Evolutionary conservation across 2,329 filamentous ascomycete genomes (phyloP), one percentile per base, ranked within the genome.

Genomic region (Penicillium sp.): DNA sequence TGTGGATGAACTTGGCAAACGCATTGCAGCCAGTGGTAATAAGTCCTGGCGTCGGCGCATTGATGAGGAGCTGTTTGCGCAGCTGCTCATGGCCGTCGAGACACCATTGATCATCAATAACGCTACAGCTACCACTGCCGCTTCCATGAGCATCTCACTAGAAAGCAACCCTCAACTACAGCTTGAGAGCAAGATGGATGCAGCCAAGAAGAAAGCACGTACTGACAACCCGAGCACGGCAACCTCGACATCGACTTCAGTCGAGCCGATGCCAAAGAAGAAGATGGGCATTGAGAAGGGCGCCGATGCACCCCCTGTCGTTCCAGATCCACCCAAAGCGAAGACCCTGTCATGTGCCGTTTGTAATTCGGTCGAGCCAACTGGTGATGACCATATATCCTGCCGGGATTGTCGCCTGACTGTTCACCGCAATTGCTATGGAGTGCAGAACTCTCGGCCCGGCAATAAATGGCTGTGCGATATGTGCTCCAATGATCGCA

Each of bases 401-500:
- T 99, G 94, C 71, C 84, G 85, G 42, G 91, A 96, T 65, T 99
- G 94, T 71, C 88, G 91, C 46, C 76, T 99, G 71, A 91, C 91
- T 3, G 93, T 97, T 20, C 94, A 99, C 72, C 88, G 89, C 47
- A 85, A 85, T 55, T 99, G 94, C 73, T 99, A 97, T 68, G 94
- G 94, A n/a, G 81, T 97, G 26, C 84, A 87, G 39, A 85, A 87
- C 43, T 74, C 73, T 50, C 84, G 89, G 34, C 81, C 80, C 47
- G 81, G 84, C 26, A 83, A 81, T 37, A 96, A 96, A 72, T 99
- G 94, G 94, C 84, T 88, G 33, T 99, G 94, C 71, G 94, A 97
- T 73, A 96, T 92, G 83, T 99, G 94, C 72, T 80, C 86, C 30
- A 99, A 99, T 67, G 94, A 99, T 68, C 91, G 91, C 69, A 93